Base-by-base conservation (phyloP, 2,329 filamentous ascomycete genomes). In the Alternaria gansuensis region DNA sequence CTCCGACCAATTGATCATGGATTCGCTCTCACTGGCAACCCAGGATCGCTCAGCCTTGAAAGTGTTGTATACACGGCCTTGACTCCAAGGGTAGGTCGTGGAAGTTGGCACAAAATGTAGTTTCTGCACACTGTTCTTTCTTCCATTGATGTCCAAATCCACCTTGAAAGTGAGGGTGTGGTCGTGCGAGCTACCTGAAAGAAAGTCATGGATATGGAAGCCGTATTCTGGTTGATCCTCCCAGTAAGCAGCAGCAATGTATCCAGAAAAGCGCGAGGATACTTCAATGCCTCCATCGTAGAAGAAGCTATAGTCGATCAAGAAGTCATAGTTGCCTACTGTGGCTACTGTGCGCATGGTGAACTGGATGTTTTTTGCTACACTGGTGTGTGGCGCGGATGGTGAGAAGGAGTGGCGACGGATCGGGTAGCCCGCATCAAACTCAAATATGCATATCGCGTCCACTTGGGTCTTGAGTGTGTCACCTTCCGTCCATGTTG, bases 31-130 rank as follows among this genome's bases (percentile, higher is more conserved):
- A 44, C 53, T 68, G 2, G 54, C 41, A 45, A 85, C 65, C 57
- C 79, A 79, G 5, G 70, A 70, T 11, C 81, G 76, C 43, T 80
- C 65, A 3, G 85, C 71, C 60, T 81, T 81, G 82, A 86, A 85
- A 0, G 84, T 85, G 67, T 69, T 83, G 84, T 65, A 81, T 72
- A 3, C 75, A 54, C 77, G 76, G 52, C 79, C 79, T 34, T 75
- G 75, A n/a, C 81, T 82, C 84, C 84, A 87, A 5, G 80, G 76
- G 67, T 84, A 85, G 13, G 60, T 59, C 10, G 79, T 82, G 4
- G 73, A 69, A 65, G 85, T 86, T 3, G 70, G 72, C 14, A 75
- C 69, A 33, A 79, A 60, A 1, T 73, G 69, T 0, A 74, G 51
- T 23, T 68, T 72, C 49, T 72, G 70, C 21, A 80, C 67, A 54